Percentiles rank a stretch among this genome's conserved stretches.
These are phyloP conservation scores for Dipteronia dyeriana DNA, from an alignment of 345 rosid species.

Conservation along the genomic window DNA sequence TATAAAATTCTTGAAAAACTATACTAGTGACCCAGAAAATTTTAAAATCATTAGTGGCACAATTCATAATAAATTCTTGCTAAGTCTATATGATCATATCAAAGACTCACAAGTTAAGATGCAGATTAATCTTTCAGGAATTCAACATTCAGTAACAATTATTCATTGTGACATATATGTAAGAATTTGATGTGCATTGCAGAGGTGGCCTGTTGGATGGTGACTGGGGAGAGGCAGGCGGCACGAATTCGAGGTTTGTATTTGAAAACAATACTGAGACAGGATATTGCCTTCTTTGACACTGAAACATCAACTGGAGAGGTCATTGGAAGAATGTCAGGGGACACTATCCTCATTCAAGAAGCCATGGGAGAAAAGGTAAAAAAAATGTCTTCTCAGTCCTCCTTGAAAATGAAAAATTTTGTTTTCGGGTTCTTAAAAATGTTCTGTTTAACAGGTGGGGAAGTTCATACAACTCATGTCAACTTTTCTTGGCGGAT, in stretches of 20 bases:
- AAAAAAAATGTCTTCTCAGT: neutral
- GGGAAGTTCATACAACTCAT: conserved; percentile 72
- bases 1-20: neutral
- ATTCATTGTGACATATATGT: neutral
- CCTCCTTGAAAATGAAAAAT: neutral
- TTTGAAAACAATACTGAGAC: conserved; percentile 77
- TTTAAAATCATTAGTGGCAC: neutral
- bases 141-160: neutral
- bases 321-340: conserved; percentile 89
- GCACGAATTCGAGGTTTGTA: conserved; percentile 73
- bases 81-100: neutral
- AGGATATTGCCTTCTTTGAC: conserved; percentile 82
- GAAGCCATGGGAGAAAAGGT: conserved; percentile 98
- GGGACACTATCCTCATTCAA: conserved; percentile 88
- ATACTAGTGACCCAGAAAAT: too few species aligned
- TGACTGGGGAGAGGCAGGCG: conserved; percentile 84
- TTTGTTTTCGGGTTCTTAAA: neutral
- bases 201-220: conserved; percentile 96
- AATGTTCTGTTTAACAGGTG: conserved; percentile 39
- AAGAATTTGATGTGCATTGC: conserved; percentile 19
- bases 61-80: too few species aligned
- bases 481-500: conserved; percentile 71
- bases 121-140: neutral
- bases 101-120: too few species aligned
- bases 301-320: conserved; percentile 90